Evolutionary conservation across 768 basidiomycete species (phyloP), one percentile per base, ranked within the genome.

Genomic region (Hemileccinum rubropunctum): DNA sequence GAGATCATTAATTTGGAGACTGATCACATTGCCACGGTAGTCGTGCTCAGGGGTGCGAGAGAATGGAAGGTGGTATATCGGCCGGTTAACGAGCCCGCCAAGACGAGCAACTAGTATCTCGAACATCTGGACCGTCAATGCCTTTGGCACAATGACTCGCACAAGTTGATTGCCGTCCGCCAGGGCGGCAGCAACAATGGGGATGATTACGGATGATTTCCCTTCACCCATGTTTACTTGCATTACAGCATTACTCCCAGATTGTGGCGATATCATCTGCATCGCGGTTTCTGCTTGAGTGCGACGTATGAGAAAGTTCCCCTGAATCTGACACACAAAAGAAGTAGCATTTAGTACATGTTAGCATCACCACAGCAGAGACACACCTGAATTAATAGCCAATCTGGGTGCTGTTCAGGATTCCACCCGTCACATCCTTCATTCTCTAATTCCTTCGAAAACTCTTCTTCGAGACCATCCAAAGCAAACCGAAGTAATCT

Each of bases 231-330:
- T 26, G 30, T 46, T 36, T 6, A 36, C n/a, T 15, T 36, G 35
- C 4, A 36, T n/a, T 17, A 36, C 35, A 1, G 35, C 17, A 17
- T 36, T 36, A 6, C 8, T 17, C 17, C 8, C 15, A 9, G 35
- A 36, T 36, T 36, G n/a, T 36, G 35, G 35, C 35, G n/a, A 36
- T 9, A 17, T 36, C 35, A 36, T 36, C n/a, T n/a, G 15, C n/a
- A 36, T 36, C 6, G 35, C 35, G 7, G 17, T 36, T 9, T 35
- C 35, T 17, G 35, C 35, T 2, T 36, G 35, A 17, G 35, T 17
- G 0, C 68, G 60, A 4, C 80, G 74, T 15, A 68, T 60, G 6
- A 70, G 50, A 20, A 81, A 36, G 35, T 36, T 17, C 17, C n/a
- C 35, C n/a, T 36, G 35, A 17, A 36, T 35, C 35, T 35, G 15